Conservation (phyloP, 2,329 filamentous ascomycete genomes). For the Alternaria sp. region DNA sequence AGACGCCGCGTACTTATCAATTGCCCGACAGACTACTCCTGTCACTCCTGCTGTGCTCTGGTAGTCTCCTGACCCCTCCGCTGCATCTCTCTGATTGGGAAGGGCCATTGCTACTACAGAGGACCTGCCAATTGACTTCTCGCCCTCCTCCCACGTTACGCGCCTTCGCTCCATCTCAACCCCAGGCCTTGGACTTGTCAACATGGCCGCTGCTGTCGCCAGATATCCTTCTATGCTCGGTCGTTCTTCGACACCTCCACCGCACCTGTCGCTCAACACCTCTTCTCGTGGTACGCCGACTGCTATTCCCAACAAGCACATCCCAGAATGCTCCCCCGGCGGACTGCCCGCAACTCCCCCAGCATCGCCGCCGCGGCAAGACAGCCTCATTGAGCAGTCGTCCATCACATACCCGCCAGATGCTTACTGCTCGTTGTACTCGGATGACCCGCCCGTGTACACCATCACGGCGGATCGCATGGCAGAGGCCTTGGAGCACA, state of each 20-base stretch:
- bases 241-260: slow-evolving; percentile 57
- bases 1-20: slow-evolving; percentile 21
- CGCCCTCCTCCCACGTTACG: slow-evolving; percentile 32
- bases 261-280: slow-evolving; percentile 66
- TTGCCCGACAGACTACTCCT: slow-evolving; percentile 22
- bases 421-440: slow-evolving; percentile 64
- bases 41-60: slow-evolving; percentile 26
- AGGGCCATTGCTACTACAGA: slow-evolving; percentile 15
- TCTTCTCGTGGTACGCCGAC: slow-evolving; percentile 65
- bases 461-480: slow-evolving; percentile 74
- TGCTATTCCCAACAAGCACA: slow-evolving; percentile 83
- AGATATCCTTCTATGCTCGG: slow-evolving; percentile 47
- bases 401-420: slow-evolving; percentile 81
- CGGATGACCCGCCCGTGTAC: slow-evolving; percentile 68
- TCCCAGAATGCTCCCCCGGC: slow-evolving; percentile 87
- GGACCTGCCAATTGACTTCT: slow-evolving; percentile 8
- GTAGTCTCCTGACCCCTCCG: slow-evolving; percentile 9
- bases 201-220: slow-evolving; percentile 56
- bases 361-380: slow-evolving; percentile 67
- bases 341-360: slow-evolving; percentile 64
- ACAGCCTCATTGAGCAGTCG: slow-evolving; percentile 63
- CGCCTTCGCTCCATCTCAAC: slow-evolving; percentile 34
- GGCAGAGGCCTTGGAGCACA: slow-evolving; percentile 76
- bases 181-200: slow-evolving; percentile 18
- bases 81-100: slow-evolving; percentile 21